Evolutionary conservation across 768 basidiomycete genomes (phyloP).

Genomic region (Leccinum sublutescens): DNA sequence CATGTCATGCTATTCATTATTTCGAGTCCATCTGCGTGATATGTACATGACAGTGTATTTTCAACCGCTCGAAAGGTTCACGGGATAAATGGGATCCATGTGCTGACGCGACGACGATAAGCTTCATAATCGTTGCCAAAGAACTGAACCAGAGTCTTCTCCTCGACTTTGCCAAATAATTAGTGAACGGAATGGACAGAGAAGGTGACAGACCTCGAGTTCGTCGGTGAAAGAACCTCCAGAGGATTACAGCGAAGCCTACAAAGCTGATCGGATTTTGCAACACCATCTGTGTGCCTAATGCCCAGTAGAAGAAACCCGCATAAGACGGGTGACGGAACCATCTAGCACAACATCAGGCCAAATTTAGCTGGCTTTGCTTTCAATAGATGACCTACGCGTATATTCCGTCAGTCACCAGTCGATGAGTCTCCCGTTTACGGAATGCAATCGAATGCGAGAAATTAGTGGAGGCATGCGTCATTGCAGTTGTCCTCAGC

Average conservation of each 20-base stretch:
- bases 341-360: slow-evolving; percentile 24
- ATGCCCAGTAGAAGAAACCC: slow-evolving; percentile 97
- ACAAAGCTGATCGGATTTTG: slow-evolving; percentile 80
- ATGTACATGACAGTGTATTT: not conserved
- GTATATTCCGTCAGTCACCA: slow-evolving; percentile 91
- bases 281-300: slow-evolving; percentile 89
- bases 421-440: slow-evolving; percentile 68
- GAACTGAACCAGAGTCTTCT: slow-evolving; percentile 73
- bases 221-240: slow-evolving; percentile 83
- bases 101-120: slow-evolving; percentile 78
- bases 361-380: not conserved
- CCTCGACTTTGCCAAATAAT: slow-evolving; percentile 61
- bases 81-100: slow-evolving; percentile 82
- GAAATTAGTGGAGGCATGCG: slow-evolving; percentile 91
- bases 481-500: slow-evolving; percentile 91
- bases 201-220: slow-evolving; percentile 62
- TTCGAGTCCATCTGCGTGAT: not conserved
- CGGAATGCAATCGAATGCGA: slow-evolving; percentile 81
- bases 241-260: slow-evolving; percentile 65
- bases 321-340: slow-evolving; percentile 95
- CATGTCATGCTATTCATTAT: slow-evolving; percentile 20
- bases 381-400: slow-evolving; percentile 47
- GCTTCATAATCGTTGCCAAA: slow-evolving; percentile 85
- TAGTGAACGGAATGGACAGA: not conserved
- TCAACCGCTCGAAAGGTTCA: slow-evolving; percentile 30